Base-by-base conservation (phyloP, 2,329 filamentous ascomycete species). In the Pestalotiopsis sp. region DNA sequence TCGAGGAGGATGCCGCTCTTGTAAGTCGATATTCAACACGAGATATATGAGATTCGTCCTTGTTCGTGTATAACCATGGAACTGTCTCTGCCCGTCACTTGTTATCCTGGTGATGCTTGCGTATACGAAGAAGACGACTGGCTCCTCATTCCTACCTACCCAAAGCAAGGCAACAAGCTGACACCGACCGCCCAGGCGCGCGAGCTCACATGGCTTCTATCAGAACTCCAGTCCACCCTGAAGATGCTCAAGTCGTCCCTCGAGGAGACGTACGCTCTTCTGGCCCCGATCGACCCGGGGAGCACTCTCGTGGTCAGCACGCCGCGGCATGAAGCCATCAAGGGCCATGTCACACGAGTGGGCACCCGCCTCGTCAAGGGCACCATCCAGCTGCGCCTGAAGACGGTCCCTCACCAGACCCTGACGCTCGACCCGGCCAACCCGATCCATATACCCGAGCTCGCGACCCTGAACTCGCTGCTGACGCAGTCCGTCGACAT, bases 311-410 rank as follows among this genome's bases (percentile, higher is more conserved):
- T 96, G 38, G 87, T 99, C 73, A 96, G 93, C 70, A 97, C 95
- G 14, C 88, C 92, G 68, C 89, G 95, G 68, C 95, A 93, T 67
- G 96, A 99, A 83, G 90, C 89, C 73, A 90, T 98, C 71, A 99
- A 99, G 80, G 96, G 96, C 20, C 93, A 94, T 75, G 89, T 98
- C 70, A 98, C 95, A 1, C 90, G 96, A 66, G 90, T 97, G 45
- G 96, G 96, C 52, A 93, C 93, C n/a, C 90, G 92, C 65, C 92
- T 99, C 72, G 92, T 97, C 71, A 97, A 97, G 79, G 95, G 94
- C 73, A 91, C 92, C 70, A 87, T 97, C 70, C 89, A 93, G 77
- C 87, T 98, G 45, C 91, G 92, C 66, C 87, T 97, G 13, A 87
- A 89, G 70, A 94, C 91, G 68, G 85, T 93, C 58, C 85, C 88